Percentiles rank a stretch among this genome's conserved stretches.
Conservation (phyloP, 441 rosid species). For the Raphanus hybrid region DNA sequence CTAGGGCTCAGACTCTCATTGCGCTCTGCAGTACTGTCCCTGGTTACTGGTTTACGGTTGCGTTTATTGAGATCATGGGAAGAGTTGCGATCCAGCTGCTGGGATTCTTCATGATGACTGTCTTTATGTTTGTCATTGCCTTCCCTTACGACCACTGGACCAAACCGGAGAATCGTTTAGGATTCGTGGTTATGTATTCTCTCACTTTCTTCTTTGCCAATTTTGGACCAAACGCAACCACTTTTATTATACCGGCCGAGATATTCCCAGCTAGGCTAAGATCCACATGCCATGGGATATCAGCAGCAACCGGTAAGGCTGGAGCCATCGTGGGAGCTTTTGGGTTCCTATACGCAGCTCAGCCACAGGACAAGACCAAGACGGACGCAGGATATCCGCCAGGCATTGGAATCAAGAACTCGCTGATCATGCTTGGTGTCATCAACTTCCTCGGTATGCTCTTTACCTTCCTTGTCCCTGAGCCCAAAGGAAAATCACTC, state of each 20-base stretch:
- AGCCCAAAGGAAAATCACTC: not conserved
- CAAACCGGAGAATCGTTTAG: not conserved
- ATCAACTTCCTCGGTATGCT: not conserved
- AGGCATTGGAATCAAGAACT: not conserved
- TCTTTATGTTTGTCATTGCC: conserved; percentile 2
- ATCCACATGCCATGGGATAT: not conserved
- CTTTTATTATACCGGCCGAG: not conserved
- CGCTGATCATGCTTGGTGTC: not conserved
- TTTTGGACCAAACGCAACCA: not conserved
- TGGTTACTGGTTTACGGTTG: conserved; percentile 8
- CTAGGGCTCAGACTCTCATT: not conserved
- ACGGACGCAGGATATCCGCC: not conserved
- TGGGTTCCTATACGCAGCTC: not conserved
- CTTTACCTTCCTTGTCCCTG: not conserved
- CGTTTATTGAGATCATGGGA: conserved; percentile 3
- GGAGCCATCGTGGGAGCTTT: not conserved
- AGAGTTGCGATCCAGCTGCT: conserved; percentile 4
- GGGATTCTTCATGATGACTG: conserved; percentile 8
- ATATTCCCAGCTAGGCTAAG: conserved; percentile 1
- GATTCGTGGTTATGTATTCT: not conserved
- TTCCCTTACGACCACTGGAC: conserved; percentile 1
- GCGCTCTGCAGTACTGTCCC: not conserved
- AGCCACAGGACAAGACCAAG: not conserved
- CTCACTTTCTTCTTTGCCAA: not conserved
- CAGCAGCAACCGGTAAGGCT: not conserved